These are phyloP conservation scores for Cyclospora cayetanensis DNA, from an alignment of 169 alveolate species.

Conservation along the genomic window DNA sequence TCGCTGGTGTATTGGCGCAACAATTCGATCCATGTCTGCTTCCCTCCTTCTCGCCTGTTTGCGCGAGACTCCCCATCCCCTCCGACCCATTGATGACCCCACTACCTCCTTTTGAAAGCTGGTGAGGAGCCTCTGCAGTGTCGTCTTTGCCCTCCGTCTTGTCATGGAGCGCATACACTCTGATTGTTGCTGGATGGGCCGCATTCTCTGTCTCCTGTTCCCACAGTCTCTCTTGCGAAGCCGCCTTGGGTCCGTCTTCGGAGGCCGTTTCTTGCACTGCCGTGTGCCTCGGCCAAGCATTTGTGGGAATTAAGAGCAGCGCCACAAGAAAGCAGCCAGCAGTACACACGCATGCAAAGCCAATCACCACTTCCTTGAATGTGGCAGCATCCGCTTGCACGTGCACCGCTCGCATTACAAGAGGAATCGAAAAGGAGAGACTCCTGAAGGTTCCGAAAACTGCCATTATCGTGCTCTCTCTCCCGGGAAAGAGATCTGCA, in stretches of 20 bases:
- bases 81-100: too few species aligned
- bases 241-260: too few species aligned
- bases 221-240: too few species aligned
- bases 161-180: neutral
- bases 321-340: neutral
- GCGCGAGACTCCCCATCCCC: too few species aligned
- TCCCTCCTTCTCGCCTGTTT: too few species aligned
- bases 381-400: neutral
- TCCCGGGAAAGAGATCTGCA: constrained; percentile 46
- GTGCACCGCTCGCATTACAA: neutral
- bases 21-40: too few species aligned
- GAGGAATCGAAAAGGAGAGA: constrained; percentile 1
- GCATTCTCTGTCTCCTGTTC: neutral
- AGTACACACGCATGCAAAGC: constrained; percentile 1
- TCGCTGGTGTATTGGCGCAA: too few species aligned
- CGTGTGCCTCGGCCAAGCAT: neutral
- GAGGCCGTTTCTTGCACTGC: neutral
- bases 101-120: too few species aligned
- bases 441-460: constrained; percentile 20
- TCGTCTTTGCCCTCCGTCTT: neutral
- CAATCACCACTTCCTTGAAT: neutral
- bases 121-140: too few species aligned
- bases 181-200: too few species aligned
- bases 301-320: neutral
- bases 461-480: constrained; percentile 15